A percentile compares a stretch with the other conserved stretches of the same genome.
Conservation (phyloP, 73 alveolate genomes). For the Halteria grandinella region DNA sequence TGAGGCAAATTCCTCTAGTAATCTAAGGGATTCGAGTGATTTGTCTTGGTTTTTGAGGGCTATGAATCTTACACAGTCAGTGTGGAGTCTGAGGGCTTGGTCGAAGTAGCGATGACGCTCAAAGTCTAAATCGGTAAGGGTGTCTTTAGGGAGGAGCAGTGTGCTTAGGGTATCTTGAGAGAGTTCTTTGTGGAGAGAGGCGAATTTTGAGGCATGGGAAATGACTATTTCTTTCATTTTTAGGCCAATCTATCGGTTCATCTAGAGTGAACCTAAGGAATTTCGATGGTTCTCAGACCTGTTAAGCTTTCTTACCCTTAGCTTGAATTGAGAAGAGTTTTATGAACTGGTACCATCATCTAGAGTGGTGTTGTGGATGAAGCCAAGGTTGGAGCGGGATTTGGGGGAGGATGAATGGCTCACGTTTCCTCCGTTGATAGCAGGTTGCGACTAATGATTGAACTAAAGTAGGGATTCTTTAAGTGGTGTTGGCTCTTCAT, state of each 20-base stretch:
- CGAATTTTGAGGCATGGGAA: not conserved
- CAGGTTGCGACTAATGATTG: no score
- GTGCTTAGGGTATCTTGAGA: no score
- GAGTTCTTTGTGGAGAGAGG: no score
- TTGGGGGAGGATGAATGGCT: no score
- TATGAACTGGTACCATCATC: not conserved
- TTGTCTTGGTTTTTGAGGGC: not conserved
- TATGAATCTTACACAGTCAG: constrained; percentile 13
- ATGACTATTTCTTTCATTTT: constrained; percentile 15
- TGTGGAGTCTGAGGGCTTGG: not conserved
- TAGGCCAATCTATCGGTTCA: not conserved
- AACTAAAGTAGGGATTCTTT: no score
- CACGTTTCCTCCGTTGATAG: no score
- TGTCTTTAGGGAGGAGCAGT: constrained; percentile 16
- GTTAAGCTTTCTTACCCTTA: not conserved
- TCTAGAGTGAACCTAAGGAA: not conserved
- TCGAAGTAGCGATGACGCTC: constrained; percentile 6
- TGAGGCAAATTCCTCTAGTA: constrained; percentile 7
- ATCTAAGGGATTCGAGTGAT: not conserved
- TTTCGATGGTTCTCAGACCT: not conserved
- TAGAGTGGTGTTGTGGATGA: not conserved
- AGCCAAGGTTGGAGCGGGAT: no score
- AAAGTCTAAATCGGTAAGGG: constrained; percentile 22
- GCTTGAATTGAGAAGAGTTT: not conserved
- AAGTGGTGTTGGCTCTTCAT: no score